phyloP scores from a whole-genome alignment of 306 rosid genomes.

The Pyrus betulifolia region DNA sequence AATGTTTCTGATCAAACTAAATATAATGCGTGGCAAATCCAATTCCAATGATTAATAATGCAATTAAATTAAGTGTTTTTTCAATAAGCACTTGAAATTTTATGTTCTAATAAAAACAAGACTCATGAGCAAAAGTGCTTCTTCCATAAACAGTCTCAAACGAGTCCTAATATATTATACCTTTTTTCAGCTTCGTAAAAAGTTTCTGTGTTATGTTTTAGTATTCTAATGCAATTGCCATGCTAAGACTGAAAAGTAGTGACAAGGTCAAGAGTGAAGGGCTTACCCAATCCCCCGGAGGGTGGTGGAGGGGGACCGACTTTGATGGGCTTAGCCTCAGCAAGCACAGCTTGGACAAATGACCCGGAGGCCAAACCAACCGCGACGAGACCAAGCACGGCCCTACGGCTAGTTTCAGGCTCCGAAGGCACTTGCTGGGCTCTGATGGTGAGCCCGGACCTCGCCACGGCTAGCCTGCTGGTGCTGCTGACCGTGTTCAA shows the following conservation, averaged over 20 bases:
- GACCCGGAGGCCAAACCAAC: conserved; percentile 75
- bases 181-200: too few species aligned
- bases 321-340: conserved; percentile 80
- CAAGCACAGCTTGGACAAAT: conserved; percentile 80
- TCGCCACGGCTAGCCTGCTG: conserved; percentile 31
- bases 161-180: too few species aligned
- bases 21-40: not conserved
- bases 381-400: conserved; percentile 70
- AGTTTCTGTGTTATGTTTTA: not conserved
- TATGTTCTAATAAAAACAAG: not conserved
- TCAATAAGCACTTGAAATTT: not conserved
- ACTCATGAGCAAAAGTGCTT: not conserved
- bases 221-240: not conserved
- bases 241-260: not conserved
- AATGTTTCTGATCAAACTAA: not conserved
- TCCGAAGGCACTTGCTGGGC: conserved; percentile 54
- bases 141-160: not conserved
- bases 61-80: not conserved
- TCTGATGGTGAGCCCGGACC: conserved; percentile 38
- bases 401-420: conserved; percentile 64
- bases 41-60: not conserved
- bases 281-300: conserved; percentile 95
- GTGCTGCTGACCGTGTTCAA: conserved; percentile 27
- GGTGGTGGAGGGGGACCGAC: conserved; percentile 83
- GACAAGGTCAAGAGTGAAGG: not conserved